A percentile compares a stretch with the other conserved stretches of the same genome.
Conservation (phyloP, 805 yeast genomes). For the Teunomyces gatunensis region DNA sequence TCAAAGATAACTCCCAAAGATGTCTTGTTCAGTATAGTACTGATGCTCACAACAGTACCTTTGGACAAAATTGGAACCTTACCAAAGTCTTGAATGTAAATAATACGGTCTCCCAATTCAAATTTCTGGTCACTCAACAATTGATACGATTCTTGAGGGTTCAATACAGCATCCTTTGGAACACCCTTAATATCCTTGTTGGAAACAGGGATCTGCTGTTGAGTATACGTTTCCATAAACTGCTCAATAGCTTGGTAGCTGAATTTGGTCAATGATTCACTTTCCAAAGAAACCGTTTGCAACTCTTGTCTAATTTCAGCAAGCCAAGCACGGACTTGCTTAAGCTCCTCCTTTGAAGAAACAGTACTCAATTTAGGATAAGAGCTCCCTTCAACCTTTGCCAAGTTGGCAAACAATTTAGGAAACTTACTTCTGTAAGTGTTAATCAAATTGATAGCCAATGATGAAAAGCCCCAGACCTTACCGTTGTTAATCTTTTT, state of each 20-base stretch:
- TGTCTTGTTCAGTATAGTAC: conserved; percentile 56
- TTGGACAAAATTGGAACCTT: conserved; percentile 82
- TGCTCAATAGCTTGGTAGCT: conserved; percentile 68
- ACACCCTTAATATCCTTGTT: conserved; percentile 70
- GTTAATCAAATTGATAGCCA: conserved; percentile 64
- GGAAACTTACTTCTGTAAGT: conserved; percentile 66
- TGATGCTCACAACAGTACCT: conserved; percentile 82
- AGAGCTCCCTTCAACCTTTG: conserved; percentile 19
- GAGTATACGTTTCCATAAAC: conserved; percentile 46
- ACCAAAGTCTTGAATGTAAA: conserved; percentile 81
- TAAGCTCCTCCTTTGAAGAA: conserved; percentile 42
- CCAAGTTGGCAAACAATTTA: conserved; percentile 47
- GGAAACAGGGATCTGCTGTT: conserved; percentile 43
- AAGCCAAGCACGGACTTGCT: conserved; percentile 45
- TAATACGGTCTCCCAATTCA: conserved; percentile 84
- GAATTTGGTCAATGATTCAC: conserved; percentile 70
- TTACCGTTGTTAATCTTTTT: conserved; percentile 53
- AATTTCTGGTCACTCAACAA: conserved; percentile 73
- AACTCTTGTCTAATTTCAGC: conserved; percentile 48
- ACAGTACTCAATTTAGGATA: conserved; percentile 40
- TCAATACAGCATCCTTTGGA: conserved; percentile 78
- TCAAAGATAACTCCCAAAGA: conserved; percentile 83
- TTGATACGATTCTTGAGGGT: conserved; percentile 70
- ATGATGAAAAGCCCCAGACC: conserved; percentile 77
- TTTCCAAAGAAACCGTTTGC: conserved; percentile 66